These are phyloP conservation scores for Leccinum rimulosum DNA, from an alignment of 768 basidiomycete species.

Conservation along the genomic window DNA sequence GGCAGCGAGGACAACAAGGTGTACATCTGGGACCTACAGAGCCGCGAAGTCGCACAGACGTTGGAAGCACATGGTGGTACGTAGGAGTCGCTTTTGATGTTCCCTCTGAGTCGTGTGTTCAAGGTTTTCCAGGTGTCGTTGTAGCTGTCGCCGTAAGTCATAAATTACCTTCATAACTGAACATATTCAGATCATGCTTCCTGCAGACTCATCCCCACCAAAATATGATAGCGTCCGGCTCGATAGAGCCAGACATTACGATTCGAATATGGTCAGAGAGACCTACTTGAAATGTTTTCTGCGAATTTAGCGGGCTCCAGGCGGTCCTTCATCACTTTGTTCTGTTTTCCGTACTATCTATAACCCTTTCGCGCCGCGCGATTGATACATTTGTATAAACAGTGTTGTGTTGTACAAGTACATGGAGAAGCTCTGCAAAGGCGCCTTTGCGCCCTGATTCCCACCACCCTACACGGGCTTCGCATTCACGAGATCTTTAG, in stretches of 20 bases:
- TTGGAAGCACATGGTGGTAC: constrained; percentile 73
- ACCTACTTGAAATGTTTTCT: constrained; percentile 8
- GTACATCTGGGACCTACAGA: constrained; percentile 90
- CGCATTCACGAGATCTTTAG: constrained; percentile 57
- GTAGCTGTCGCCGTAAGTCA: constrained; percentile 77
- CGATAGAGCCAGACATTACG: constrained; percentile 78
- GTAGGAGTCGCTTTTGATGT: constrained; percentile 7
- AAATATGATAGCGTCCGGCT: constrained; percentile 86
- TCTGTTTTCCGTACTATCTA: constrained; percentile 2
- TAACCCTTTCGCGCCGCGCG: constrained; percentile 3
- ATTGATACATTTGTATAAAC: constrained; percentile 11
- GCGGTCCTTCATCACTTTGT: constrained; percentile 8
- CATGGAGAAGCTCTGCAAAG: constrained; percentile 5
- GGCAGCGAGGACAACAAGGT: constrained; percentile 91
- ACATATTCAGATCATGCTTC: background rate
- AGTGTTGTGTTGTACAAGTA: constrained; percentile 8
- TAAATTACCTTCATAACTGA: constrained; percentile 14
- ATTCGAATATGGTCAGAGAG: constrained; percentile 82
- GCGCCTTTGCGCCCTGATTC: background rate
- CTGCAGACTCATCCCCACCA: constrained; percentile 77
- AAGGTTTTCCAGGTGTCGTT: constrained; percentile 44
- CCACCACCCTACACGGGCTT: constrained; percentile 42
- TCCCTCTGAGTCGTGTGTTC: background rate
- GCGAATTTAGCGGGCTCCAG: background rate
- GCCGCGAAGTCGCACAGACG: constrained; percentile 78